phyloP scores from a whole-genome alignment of 805 yeast genomes.

The Debaryomyces prosopidis region DNA sequence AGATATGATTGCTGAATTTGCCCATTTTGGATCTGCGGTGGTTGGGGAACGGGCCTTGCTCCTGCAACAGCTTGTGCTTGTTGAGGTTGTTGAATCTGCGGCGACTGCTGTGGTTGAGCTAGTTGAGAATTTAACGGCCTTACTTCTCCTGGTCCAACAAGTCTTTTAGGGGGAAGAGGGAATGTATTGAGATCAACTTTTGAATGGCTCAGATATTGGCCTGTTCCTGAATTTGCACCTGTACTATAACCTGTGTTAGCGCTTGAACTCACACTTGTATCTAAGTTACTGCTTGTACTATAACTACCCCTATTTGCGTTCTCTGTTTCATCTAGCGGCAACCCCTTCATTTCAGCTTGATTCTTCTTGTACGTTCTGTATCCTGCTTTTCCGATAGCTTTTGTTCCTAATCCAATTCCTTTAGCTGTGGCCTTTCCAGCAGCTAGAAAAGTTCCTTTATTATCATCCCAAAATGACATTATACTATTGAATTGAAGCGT shows the following conservation, averaged over 20 bases:
- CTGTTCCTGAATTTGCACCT: no score
- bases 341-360: constrained; percentile 26
- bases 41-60: constrained; percentile 22
- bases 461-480: constrained; percentile 39
- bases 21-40: constrained; percentile 8
- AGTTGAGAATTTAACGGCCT: no score
- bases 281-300: no score
- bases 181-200: no score
- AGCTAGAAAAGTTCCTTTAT: constrained; percentile 51
- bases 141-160: no score
- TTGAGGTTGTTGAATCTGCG: not conserved
- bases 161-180: no score
- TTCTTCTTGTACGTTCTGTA: constrained; percentile 49
- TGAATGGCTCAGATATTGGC: no score
- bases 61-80: constrained; percentile 9
- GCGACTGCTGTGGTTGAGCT: no score
- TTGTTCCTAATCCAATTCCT: constrained; percentile 54
- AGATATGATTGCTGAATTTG: constrained; percentile 11
- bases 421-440: constrained; percentile 50
- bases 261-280: no score
- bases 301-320: no score
- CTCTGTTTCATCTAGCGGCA: not conserved
- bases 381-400: constrained; percentile 51
- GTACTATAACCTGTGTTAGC: no score
- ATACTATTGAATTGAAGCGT: not conserved